Evolutionary conservation across 208 protist genomes (phyloP).

Genomic region (Wallacemonas sp.): DNA sequence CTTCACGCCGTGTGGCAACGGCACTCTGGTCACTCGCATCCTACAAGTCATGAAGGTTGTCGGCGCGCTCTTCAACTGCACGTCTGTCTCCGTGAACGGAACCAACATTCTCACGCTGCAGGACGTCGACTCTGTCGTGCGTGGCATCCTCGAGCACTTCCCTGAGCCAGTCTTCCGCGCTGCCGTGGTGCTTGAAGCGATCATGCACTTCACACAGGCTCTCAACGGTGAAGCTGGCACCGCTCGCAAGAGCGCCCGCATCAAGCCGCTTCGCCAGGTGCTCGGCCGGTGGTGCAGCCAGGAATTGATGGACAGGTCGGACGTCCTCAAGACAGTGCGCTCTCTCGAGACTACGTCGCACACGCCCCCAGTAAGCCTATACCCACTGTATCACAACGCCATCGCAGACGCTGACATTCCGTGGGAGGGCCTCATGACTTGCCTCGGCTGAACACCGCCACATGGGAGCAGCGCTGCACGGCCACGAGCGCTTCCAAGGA

Average conservation of each 20-base stretch:
- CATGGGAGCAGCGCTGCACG: no score
- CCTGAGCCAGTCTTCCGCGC: constrained; percentile 44
- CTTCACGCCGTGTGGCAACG: constrained; percentile 34
- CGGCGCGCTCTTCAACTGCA: constrained; percentile 55
- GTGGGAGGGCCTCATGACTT: constrained; percentile 33
- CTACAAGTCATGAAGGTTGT: constrained; percentile 70
- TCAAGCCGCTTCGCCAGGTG: constrained; percentile 44
- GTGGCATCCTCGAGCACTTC: constrained; percentile 34
- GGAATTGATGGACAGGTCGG: constrained; percentile 36
- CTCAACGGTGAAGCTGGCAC: constrained; percentile 20
- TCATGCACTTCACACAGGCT: constrained; percentile 62
- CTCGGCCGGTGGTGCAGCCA: constrained; percentile 60
- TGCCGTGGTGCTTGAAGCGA: constrained; percentile 68
- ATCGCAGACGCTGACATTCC: constrained; percentile 39
- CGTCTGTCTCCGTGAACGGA: constrained; percentile 27
- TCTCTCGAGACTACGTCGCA: constrained; percentile 25
- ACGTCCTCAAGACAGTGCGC: constrained; percentile 42
- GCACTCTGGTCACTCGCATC: constrained; percentile 49
- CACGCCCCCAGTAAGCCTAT: constrained; percentile 25
- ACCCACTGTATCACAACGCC: constrained; percentile 48
- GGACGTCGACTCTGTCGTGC: constrained; percentile 50
- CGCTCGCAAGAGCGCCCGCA: constrained; percentile 29
- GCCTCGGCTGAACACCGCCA: no score
- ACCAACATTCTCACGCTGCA: constrained; percentile 32
- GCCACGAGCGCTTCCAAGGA: no score